Conservation (phyloP, 352 stramenopile species). For the Aphanomyces euteiches region DNA sequence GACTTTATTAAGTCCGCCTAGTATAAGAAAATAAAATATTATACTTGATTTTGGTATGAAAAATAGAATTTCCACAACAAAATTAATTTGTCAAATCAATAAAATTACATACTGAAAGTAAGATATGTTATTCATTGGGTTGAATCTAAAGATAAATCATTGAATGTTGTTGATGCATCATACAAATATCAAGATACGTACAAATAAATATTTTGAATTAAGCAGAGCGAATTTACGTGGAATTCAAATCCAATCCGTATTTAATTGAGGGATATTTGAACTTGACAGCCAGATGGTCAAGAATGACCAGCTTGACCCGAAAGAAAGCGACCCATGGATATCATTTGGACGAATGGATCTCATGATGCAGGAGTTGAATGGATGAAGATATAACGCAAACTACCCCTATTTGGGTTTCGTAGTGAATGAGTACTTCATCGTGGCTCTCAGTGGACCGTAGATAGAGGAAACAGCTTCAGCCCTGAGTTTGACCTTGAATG, state of each 20-base stretch:
- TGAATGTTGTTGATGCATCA: background rate
- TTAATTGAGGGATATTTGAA: background rate
- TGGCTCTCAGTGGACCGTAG: background rate
- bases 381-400: no score
- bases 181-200: background rate
- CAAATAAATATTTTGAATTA: background rate
- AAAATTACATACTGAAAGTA: no score
- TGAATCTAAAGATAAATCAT: no score
- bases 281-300: background rate
- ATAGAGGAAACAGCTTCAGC: conserved; percentile 7
- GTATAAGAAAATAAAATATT: no score
- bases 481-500: conserved; percentile 25
- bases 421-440: conserved; percentile 15
- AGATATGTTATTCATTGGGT: no score
- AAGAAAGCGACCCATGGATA: background rate
- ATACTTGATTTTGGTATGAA: background rate
- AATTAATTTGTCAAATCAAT: background rate
- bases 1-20: background rate
- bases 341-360: background rate
- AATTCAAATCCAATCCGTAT: background rate
- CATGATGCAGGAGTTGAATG: no score
- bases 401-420: conserved; percentile 14
- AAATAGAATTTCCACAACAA: conserved; percentile 4
- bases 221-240: background rate
- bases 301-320: no score